A percentile compares a stretch with the other conserved stretches of the same genome.
phyloP scores from a whole-genome alignment of 176 grass and related monocot genomes.

The Aegilops sharonensis region DNA sequence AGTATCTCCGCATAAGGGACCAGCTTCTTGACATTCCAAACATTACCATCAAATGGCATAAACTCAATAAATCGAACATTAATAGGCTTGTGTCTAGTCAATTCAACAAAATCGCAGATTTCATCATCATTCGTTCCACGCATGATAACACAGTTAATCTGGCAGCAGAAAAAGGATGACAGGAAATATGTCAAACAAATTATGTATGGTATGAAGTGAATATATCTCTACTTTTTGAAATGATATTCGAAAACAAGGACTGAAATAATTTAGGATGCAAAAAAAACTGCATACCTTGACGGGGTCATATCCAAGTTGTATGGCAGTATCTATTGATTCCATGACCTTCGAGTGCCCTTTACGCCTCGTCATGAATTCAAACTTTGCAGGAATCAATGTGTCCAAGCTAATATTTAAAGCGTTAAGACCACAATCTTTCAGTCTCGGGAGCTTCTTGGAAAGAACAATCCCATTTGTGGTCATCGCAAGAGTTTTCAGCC shows the following conservation, averaged over 20 bases:
- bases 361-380: constrained; percentile 96
- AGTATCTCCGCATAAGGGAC: constrained; percentile 93
- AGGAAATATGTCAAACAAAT: neutral
- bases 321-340: constrained; percentile 73
- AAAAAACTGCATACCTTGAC: constrained; percentile 60
- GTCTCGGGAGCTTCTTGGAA: constrained; percentile 75
- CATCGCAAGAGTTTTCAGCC: constrained; percentile 87
- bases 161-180: constrained; percentile 8
- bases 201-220: neutral
- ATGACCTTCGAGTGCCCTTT: constrained; percentile 80
- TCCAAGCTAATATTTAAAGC: constrained; percentile 97
- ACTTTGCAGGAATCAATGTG: constrained; percentile 87
- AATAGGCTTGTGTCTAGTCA: constrained; percentile 78
- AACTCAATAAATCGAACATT: constrained; percentile 99
- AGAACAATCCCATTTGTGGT: constrained; percentile 88
- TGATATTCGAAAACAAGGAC: neutral
- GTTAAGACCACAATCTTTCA: constrained; percentile 83
- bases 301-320: constrained; percentile 77
- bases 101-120: constrained; percentile 86
- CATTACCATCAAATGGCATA: constrained; percentile 99
- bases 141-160: constrained; percentile 98
- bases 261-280: neutral
- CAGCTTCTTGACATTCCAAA: constrained; percentile 95
- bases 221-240: neutral
- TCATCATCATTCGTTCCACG: constrained; percentile 92